Conservation (phyloP, 2,329 filamentous ascomycete genomes). For the Graphilbum sp. region DNA sequence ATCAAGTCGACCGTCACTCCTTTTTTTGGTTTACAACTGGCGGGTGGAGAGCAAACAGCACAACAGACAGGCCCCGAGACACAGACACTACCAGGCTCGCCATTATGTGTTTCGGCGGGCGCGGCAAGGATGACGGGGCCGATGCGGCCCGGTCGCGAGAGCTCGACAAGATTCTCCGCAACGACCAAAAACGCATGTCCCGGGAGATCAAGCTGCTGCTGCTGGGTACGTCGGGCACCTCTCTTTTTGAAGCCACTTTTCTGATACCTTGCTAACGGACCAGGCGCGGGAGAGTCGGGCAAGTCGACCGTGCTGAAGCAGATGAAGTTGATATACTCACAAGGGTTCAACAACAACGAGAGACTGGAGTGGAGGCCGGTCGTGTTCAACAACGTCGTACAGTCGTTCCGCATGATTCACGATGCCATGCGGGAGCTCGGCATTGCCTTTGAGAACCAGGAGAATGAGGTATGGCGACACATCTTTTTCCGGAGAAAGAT, state of each 20-base stretch:
- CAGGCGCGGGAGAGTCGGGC: constrained; percentile 86
- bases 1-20: too few species aligned
- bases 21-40: too few species aligned
- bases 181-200: constrained; percentile 73
- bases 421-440: constrained; percentile 80
- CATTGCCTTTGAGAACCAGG: constrained; percentile 61
- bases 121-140: constrained; percentile 31
- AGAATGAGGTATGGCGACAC: constrained; percentile 64
- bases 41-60: too few species aligned
- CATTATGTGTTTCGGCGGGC: constrained; percentile 49
- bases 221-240: constrained; percentile 69
- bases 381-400: constrained; percentile 87
- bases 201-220: constrained; percentile 89
- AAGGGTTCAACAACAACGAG: constrained; percentile 79
- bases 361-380: constrained; percentile 89
- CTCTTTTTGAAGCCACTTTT: too few species aligned
- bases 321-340: constrained; percentile 94
- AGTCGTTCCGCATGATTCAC: constrained; percentile 78
- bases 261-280: too few species aligned
- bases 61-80: too few species aligned
- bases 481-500: too few species aligned
- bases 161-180: constrained; percentile 72
- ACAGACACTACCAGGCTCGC: too few species aligned
- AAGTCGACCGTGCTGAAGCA: constrained; percentile 97
- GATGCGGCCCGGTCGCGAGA: constrained; percentile 46